Evolutionary conservation across 192 early-diverging fungal species (phyloP), one percentile per base, ranked within the genome.

Genomic region (Phlyctochytrium bullatum): DNA sequence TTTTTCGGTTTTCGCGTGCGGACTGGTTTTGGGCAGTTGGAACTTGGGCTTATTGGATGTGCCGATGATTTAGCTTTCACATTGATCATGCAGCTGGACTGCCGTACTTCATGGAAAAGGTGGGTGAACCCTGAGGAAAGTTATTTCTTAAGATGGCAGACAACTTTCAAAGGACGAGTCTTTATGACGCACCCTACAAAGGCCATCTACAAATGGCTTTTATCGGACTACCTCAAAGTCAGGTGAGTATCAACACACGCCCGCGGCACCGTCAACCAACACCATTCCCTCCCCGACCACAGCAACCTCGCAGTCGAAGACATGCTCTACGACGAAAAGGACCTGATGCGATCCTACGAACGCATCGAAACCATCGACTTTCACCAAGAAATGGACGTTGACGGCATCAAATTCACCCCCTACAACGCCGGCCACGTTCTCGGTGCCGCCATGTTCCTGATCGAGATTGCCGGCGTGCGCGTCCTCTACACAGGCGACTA

Each of bases 111-210:
- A 89, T 95, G 79, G 93, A 98, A 80, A 95, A 92, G 76, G 91
- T 91, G 76, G 20, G 65, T 25, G 14, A n/a, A 14, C n/a, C n/a
- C n/a, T 50, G 56, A 12, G 12, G 50, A 57, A 10, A 62, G 29
- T 17, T 57, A 56, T 30, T 17, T n/a, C 34, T 65, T 61, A 4
- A 4, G 27, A 20, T 65, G 50, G 25, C n/a, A 92, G 88, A 99
- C 97, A 25, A 87, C 89, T 16, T 99, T 99, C 78, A 90, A 91
- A 65, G 97, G 97, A 29, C 88, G 93, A 35, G 91, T 96, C 2
- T 99, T 95, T 75, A 99, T 99, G 97, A 99, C 97, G 3, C 96
- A 98, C 75, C 95, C 97, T 17, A 99, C 97, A 50, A 95, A 94
- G 78, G 95, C 96, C 35, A 95, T 99, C 65, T 98, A 91, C 79